A percentile compares a stretch with the other conserved stretches of the same genome.
Conservation (phyloP, 352 stramenopile genomes). For the Phytopythium delawarense region DNA sequence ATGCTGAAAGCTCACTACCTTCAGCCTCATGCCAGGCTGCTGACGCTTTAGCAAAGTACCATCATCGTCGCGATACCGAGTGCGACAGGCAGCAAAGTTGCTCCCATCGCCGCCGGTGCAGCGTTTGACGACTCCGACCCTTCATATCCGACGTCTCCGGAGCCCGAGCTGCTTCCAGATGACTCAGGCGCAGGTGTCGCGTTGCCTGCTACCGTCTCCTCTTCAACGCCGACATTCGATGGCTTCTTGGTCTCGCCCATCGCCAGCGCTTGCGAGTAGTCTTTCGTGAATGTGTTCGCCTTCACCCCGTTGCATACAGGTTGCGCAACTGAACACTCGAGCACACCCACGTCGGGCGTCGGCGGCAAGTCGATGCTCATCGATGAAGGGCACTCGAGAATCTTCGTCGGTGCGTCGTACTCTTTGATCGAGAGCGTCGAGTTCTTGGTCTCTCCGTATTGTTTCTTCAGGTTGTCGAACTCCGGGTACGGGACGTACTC, state of each 20-base stretch:
- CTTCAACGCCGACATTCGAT: constrained; percentile 14
- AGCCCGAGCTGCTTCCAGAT: not conserved
- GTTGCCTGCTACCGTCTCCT: constrained; percentile 1
- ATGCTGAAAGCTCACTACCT: not conserved
- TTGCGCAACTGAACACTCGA: constrained; percentile 44
- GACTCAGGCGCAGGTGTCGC: not conserved
- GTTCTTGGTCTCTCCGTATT: constrained; percentile 56
- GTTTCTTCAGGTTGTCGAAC: constrained; percentile 63
- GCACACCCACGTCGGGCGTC: constrained; percentile 33
- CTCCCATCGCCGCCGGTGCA: not conserved
- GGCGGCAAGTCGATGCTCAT: constrained; percentile 29
- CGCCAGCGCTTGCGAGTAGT: constrained; percentile 17
- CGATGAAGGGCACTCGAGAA: constrained; percentile 35
- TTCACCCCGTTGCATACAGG: constrained; percentile 49
- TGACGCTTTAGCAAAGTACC: not conserved
- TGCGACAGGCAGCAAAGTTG: not conserved
- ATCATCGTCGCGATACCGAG: not conserved
- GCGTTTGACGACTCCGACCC: not conserved
- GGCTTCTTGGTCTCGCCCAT: constrained; percentile 24
- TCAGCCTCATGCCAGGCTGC: not conserved
- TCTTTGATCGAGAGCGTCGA: constrained; percentile 43
- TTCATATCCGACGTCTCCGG: not conserved
- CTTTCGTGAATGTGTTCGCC: constrained; percentile 47
- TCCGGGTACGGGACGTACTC: constrained; percentile 69
- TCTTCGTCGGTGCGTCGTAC: constrained; percentile 25